phyloP scores from a whole-genome alignment of 371 early-diverging fungal genomes.

The Syncephalis fuscata region DNA sequence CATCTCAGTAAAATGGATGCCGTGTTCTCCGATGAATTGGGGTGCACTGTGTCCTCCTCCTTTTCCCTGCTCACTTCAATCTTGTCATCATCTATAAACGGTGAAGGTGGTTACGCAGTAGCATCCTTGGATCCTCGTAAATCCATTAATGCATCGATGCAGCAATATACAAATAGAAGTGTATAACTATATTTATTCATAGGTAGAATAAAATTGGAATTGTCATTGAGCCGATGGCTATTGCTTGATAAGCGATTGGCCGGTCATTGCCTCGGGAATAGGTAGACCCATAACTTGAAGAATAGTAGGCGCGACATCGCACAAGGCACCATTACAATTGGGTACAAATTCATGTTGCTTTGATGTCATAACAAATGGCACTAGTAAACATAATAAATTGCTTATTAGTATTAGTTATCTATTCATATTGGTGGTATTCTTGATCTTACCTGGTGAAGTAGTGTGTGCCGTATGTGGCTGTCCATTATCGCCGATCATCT shows the following conservation, averaged over 20 bases:
- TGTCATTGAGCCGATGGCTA: neutral
- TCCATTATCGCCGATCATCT: slow-evolving; percentile 83
- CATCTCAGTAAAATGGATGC: too few relatives aligned
- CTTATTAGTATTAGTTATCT: slow-evolving; percentile 10
- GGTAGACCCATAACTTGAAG: slow-evolving; percentile 84
- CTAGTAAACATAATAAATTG: slow-evolving; percentile 16
- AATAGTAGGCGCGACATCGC: slow-evolving; percentile 98
- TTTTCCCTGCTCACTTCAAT: too few relatives aligned
- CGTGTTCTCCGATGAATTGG: too few relatives aligned
- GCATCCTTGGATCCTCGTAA: too few relatives aligned
- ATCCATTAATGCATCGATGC: too few relatives aligned
- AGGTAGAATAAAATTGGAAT: too few relatives aligned
- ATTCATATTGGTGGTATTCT: too few relatives aligned
- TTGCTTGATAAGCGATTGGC: slow-evolving; percentile 19
- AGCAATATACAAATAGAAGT: too few relatives aligned
- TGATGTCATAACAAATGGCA: slow-evolving; percentile 85
- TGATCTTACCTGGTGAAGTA: slow-evolving; percentile 28
- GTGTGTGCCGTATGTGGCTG: slow-evolving; percentile 96
- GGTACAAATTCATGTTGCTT: slow-evolving; percentile 23
- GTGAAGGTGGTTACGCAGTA: too few relatives aligned
- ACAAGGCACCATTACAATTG: slow-evolving; percentile 60
- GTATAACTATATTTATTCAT: too few relatives aligned
- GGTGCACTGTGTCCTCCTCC: too few relatives aligned
- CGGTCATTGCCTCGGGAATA: slow-evolving; percentile 95
- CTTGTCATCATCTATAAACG: too few relatives aligned